Conservation (phyloP, 441 rosid genomes). For the Syzygium syzygioides region DNA sequence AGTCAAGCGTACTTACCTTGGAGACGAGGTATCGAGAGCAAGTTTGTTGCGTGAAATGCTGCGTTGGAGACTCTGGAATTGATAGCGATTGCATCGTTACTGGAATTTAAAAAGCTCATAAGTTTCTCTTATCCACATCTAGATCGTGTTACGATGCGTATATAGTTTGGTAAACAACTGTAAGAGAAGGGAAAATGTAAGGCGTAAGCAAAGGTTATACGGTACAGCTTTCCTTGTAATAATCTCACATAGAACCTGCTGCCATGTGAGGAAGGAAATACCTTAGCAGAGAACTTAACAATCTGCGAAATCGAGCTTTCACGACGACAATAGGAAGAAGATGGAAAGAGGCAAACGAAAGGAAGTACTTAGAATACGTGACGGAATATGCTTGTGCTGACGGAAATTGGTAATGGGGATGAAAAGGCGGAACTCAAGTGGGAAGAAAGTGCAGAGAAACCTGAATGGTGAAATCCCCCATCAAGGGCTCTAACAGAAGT, state of each 20-base stretch:
- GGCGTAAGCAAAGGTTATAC: background rate
- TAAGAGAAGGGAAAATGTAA: background rate
- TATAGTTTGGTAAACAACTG: background rate
- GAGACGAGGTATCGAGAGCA: too few species aligned
- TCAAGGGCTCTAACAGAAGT: background rate
- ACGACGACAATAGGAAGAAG: background rate
- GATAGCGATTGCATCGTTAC: background rate
- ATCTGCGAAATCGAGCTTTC: background rate
- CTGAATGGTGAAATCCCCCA: background rate
- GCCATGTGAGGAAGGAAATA: background rate
- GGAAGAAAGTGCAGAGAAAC: background rate
- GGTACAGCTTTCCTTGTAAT: background rate
- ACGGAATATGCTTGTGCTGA: background rate
- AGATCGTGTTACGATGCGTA: background rate
- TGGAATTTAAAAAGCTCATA: background rate
- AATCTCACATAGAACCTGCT: background rate
- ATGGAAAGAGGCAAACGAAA: background rate
- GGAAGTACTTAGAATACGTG: background rate
- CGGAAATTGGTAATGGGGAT: background rate
- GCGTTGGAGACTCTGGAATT: background rate
- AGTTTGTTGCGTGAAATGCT: background rate
- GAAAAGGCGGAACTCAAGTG: background rate
- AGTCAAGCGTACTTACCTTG: too few species aligned
- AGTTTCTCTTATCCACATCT: background rate
- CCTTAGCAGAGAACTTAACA: background rate